phyloP scores from a whole-genome alignment of 129 eudicot genomes.

The Centella asiatica region DNA sequence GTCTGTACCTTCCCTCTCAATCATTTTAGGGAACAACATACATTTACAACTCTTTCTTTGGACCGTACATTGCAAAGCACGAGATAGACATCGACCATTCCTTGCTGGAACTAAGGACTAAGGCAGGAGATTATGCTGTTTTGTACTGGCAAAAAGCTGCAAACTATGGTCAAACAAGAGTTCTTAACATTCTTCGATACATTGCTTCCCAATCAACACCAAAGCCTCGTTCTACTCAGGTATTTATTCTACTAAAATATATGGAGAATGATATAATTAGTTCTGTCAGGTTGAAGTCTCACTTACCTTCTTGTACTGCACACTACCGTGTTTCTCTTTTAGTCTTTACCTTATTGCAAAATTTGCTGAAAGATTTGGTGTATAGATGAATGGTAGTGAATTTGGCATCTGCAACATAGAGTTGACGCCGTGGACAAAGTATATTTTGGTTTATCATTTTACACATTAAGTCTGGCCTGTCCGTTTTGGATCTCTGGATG shows the following conservation, averaged over 20 bases:
- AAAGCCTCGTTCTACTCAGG: slow-evolving; percentile 58
- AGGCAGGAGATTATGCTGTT: slow-evolving; percentile 71
- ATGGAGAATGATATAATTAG: neutral
- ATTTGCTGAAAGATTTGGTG: too few relatives aligned
- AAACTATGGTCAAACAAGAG: slow-evolving; percentile 62
- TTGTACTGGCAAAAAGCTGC: slow-evolving; percentile 60
- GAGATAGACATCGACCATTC: slow-evolving; percentile 73
- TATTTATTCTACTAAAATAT: slow-evolving; percentile 9
- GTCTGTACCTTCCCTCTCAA: neutral
- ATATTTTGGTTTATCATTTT: too few relatives aligned
- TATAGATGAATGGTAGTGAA: too few relatives aligned
- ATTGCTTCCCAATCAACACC: slow-evolving; percentile 76
- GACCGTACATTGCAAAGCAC: slow-evolving; percentile 74
- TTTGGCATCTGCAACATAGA: too few relatives aligned
- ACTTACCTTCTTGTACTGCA: too few relatives aligned
- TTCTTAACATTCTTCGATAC: slow-evolving; percentile 62
- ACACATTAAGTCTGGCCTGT: neutral
- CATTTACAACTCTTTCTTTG: slow-evolving; percentile 80
- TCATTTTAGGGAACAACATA: slow-evolving; percentile 73
- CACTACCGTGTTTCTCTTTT: neutral
- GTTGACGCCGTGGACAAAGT: too few relatives aligned
- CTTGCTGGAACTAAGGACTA: slow-evolving; percentile 68
- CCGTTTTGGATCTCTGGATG: too few relatives aligned
- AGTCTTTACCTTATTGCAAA: neutral
- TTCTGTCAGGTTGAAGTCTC: neutral